phyloP scores from a whole-genome alignment of 1,139 yeast species.

The Taphrina deformans region DNA sequence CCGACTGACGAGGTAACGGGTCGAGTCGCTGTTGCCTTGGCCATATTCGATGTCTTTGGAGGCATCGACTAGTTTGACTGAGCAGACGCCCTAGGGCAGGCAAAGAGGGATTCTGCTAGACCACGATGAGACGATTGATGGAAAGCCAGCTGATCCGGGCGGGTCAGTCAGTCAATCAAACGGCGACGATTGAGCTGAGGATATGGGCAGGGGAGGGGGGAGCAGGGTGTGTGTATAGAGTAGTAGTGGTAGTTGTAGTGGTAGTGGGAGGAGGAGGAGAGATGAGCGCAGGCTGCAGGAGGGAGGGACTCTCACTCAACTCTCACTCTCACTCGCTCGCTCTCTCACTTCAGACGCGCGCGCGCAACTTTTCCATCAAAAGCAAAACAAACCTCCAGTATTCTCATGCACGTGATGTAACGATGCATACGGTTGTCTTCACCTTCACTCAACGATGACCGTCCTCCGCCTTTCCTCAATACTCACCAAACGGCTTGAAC shows the following conservation, averaged over 20 bases:
- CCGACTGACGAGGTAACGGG: neutral
- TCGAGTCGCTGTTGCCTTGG: slow-evolving; percentile 7
- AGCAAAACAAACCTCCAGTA: neutral
- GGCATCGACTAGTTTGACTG: neutral
- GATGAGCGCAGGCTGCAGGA: neutral
- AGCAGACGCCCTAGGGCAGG: neutral
- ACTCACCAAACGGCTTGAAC: slow-evolving; percentile 54
- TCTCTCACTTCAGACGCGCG: no score
- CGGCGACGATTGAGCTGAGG: no score
- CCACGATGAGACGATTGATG: neutral
- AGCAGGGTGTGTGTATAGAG: no score
- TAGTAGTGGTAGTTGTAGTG: no score
- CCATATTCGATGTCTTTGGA: slow-evolving; percentile 6
- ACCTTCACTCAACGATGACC: no score
- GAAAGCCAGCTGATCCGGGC: no score
- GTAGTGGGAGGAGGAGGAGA: neutral
- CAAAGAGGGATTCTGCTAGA: neutral
- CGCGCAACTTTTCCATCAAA: no score
- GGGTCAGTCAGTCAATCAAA: no score
- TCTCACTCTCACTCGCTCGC: no score
- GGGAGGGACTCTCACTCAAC: no score
- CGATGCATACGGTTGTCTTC: neutral
- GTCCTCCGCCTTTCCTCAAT: no score
- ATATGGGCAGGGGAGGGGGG: no score
- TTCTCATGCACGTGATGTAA: neutral